Base-by-base conservation (phyloP, 2,329 filamentous ascomycete species). In the Canariomyces notabilis region DNA sequence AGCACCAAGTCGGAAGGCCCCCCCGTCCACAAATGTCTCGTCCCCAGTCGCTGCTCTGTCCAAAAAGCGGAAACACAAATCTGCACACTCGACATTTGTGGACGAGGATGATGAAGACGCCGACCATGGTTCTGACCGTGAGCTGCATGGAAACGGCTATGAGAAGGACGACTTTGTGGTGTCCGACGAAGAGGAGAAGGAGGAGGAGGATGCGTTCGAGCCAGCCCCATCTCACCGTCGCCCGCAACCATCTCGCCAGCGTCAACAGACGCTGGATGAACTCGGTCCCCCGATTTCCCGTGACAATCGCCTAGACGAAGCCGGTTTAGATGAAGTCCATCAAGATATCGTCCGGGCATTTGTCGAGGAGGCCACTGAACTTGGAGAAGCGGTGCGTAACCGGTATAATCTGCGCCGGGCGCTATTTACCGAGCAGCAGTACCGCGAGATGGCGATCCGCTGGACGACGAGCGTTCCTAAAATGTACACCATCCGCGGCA, bases 391-490 rank as follows among this genome's bases (percentile, higher is more conserved):
- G 1, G 70, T 90, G 19, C 76, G 83, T 56, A 77, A 80, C 51
- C 70, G 71, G 19, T 77, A 78, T 41, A 69, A 71, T 4, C 64
- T 85, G 23, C 74, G 78, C 7, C 69, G 72, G 18, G 73, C 76
- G 4, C 69, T 83, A 1, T 93, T 93, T 60, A 82, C 80, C 0
- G 83, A 89, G 50, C 73, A 72, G 18, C 74, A 87, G 12, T 74
- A 89, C 41, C 79, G 82, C 29, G 77, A 84, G 55, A 90, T 93
- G 84, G 83, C 79, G 11, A 79, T 89, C 40, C 66, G 72, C 26
- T 85, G 85, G 72, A 86, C 85, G 1, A 72, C 69, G 6, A 79
- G 72, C 7, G 58, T 79, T 8, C 74, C 77, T 14, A 69, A 80
- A 47, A 85, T 93, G 80, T 68, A 66, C 23, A 64, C 65, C 7